phyloP scores from a whole-genome alignment of 2,329 filamentous ascomycete genomes.

The Cladophialophora psammophila region DNA sequence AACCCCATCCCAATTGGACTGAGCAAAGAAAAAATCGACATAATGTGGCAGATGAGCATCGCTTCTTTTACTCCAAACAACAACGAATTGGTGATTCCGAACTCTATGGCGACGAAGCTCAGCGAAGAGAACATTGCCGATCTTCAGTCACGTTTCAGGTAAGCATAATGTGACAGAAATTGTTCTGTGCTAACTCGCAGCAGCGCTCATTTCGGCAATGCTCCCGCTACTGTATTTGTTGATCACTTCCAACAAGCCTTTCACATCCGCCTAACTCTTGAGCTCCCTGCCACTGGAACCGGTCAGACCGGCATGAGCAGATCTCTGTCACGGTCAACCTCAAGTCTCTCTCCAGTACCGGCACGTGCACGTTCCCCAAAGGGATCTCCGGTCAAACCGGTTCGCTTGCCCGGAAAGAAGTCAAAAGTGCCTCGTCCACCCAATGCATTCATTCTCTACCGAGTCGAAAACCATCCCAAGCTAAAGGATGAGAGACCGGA shows the following conservation, averaged over 20 bases:
- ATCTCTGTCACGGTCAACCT: neutral
- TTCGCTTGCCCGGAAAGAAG: constrained; percentile 41
- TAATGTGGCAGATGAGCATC: constrained; percentile 46
- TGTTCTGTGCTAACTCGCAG: constrained; percentile 27
- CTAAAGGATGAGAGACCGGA: constrained; percentile 50
- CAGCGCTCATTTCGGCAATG: constrained; percentile 41
- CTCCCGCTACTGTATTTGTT: constrained; percentile 42
- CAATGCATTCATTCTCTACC: constrained; percentile 57
- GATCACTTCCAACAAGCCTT: constrained; percentile 44
- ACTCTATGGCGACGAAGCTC: constrained; percentile 44
- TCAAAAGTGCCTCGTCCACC: constrained; percentile 53
- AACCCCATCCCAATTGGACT: neutral
- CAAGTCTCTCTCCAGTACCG: neutral
- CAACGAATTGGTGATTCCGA: constrained; percentile 46
- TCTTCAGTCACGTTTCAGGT: constrained; percentile 46
- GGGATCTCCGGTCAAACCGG: constrained; percentile 26
- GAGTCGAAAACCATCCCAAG: constrained; percentile 49
- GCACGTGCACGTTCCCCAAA: neutral
- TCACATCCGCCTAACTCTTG: constrained; percentile 44
- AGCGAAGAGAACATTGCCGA: constrained; percentile 44
- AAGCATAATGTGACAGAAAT: constrained; percentile 23
- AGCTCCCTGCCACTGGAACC: neutral
- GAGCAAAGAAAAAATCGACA: constrained; percentile 31
- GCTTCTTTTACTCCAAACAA: constrained; percentile 44
- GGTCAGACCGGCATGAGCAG: constrained; percentile 29